These are phyloP conservation scores for Rhodomyrtus psidioides DNA, from an alignment of 441 rosid species.

Conservation along the genomic window DNA sequence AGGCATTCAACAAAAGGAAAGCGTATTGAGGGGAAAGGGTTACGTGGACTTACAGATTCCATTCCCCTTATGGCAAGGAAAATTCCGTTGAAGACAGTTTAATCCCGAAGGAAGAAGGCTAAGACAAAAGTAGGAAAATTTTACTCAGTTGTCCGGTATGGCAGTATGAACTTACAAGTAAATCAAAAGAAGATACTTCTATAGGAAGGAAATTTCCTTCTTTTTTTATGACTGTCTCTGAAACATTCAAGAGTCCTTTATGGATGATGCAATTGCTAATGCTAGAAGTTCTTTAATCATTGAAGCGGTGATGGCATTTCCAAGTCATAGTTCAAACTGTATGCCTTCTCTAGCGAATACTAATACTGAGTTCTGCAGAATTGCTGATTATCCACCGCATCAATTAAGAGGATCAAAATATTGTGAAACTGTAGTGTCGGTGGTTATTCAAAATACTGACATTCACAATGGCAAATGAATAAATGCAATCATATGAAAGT, in stretches of 20 bases:
- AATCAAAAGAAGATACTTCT: neutral
- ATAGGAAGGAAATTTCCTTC: neutral
- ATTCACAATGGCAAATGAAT: neutral
- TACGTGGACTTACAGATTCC: constrained; percentile 35
- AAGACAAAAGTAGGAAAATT: neutral
- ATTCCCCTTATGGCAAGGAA: constrained; percentile 38
- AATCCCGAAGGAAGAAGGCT: constrained; percentile 32
- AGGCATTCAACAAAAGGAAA: neutral
- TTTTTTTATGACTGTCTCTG: rapidly evolving
- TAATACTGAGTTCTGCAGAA: rapidly evolving
- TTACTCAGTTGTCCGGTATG: neutral
- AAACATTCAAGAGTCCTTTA: neutral
- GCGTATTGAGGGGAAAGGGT: neutral
- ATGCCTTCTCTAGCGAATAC: neutral
- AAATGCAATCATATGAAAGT: neutral
- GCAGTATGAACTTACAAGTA: neutral
- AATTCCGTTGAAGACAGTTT: constrained; percentile 52
- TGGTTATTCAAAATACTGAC: neutral
- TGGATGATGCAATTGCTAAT: neutral
- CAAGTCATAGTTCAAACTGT: rapidly evolving
- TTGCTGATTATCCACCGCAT: neutral
- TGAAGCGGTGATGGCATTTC: neutral
- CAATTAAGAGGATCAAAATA: rapidly evolving
- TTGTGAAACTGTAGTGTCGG: neutral
- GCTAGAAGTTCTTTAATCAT: neutral